phyloP scores from a whole-genome alignment of 495 filamentous ascomycete species.

The Cercophora newfieldiana region DNA sequence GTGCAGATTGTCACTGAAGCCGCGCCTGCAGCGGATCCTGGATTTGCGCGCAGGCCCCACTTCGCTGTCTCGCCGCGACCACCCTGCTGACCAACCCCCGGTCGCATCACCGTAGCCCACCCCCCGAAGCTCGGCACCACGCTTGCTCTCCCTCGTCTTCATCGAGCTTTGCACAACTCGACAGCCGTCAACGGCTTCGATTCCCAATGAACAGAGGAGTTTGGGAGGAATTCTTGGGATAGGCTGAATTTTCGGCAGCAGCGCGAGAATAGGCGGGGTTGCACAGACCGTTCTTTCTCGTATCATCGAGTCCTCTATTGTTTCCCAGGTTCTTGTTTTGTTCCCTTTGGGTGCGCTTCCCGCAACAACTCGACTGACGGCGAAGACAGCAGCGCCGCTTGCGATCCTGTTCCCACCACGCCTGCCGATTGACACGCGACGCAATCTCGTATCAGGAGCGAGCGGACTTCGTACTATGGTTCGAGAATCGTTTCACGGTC shows the following conservation, averaged over 20 bases:
- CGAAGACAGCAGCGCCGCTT: neutral
- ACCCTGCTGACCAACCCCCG: conserved; percentile 4
- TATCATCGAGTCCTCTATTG: neutral
- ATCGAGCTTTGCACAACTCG: neutral
- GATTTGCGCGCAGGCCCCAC: neutral
- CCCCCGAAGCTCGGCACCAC: neutral
- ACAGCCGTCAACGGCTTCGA: neutral
- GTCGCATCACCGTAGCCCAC: neutral
- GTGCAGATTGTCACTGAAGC: neutral
- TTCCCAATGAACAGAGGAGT: neutral
- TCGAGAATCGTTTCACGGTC: neutral
- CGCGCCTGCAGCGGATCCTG: conserved; percentile 4
- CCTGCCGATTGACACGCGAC: neutral
- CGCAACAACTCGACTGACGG: neutral
- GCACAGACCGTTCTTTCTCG: neutral
- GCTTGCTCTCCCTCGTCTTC: neutral
- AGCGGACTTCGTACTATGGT: neutral
- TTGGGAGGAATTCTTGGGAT: neutral
- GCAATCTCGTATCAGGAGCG: neutral
- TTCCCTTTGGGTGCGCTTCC: neutral
- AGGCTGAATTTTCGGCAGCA: neutral
- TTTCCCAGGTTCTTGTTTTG: neutral
- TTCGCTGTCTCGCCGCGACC: neutral
- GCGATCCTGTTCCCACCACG: neutral
- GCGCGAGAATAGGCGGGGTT: neutral